phyloP scores from a whole-genome alignment of 179 eudicot genomes.

The Camellia oleifera region DNA sequence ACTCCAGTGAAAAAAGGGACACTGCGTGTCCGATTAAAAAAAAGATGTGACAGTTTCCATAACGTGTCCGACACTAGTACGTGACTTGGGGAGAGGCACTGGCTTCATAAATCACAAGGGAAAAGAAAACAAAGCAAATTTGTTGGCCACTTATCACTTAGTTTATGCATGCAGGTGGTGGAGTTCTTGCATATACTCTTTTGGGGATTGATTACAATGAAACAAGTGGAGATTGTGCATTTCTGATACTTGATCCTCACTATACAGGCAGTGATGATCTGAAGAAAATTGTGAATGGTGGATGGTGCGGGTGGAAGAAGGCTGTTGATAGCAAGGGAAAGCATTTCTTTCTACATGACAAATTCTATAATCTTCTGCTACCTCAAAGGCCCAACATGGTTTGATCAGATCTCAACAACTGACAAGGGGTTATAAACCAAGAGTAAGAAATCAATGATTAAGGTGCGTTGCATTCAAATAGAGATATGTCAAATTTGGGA shows the following conservation, averaged over 20 bases:
- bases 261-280: slow-evolving; percentile 83
- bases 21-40: too few species aligned
- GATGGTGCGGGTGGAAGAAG: slow-evolving; percentile 99
- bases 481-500: background rate
- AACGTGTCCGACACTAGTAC: too few species aligned
- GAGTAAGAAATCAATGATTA: background rate
- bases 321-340: slow-evolving; percentile 92
- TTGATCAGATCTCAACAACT: slow-evolving; percentile 20
- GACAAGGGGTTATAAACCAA: background rate
- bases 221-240: slow-evolving; percentile 91
- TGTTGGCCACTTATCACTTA: background rate
- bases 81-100: too few species aligned
- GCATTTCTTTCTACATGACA: slow-evolving; percentile 82
- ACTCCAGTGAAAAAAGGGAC: too few species aligned
- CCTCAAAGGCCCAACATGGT: slow-evolving; percentile 96
- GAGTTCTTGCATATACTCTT: slow-evolving; percentile 96
- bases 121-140: background rate
- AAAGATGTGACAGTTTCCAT: too few species aligned
- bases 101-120: background rate
- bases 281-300: slow-evolving; percentile 87
- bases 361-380: slow-evolving; percentile 84
- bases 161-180: slow-evolving; percentile 69
- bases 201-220: slow-evolving; percentile 94
- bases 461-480: background rate
- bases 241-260: slow-evolving; percentile 94